Evolutionary conservation across 2,329 filamentous ascomycete genomes (phyloP), one percentile per base, ranked within the genome.

Genomic region (Colletotrichum zoysiae): DNA sequence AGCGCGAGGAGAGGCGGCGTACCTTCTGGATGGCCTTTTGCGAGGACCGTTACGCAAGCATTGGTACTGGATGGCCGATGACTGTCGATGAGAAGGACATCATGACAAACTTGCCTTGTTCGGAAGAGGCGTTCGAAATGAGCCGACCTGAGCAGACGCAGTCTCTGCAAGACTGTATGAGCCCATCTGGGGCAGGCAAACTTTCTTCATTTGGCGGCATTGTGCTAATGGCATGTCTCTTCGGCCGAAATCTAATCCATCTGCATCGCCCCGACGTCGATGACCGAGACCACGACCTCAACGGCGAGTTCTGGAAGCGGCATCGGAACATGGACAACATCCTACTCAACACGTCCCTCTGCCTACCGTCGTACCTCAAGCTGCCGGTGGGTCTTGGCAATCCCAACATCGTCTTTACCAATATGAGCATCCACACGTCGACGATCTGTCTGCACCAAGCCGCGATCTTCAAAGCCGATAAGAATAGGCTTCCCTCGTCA

Each of bases 401-500:
- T 77, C 88, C 95, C 4, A 98, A 98, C 74, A 90, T 95, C 65
- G 90, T 98, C 5, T 98, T 98, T 79, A 90, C 93, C 69, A 98
- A 98, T 77, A 97, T 99, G 94, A 95, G 93, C 78, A 94, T 99
- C 42, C 95, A 98, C 79, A 97, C 96, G 0, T 97, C 95, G 1
- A 95, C 94, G 1, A 98, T 99, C 65, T 98, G 95, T 80, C 85
- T 99, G n/a, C 96, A 99, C 78, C 96, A 99, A 83, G 96, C 95
- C 2, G 96, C 96, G 35, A 98, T 99, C 26, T 98, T 95, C 87
- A 98, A 98, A 80, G 95, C 95, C 0, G 95, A 98, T 77, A 96
- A 95, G 82, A 92, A 97, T 81, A 89, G 90, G 65, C 84, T 98
- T 73, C 91, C 94, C 0, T 84, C 88, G 1, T 91, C 92, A 23